Conservation (phyloP, 106 monocot genomes). For the Acorus calamus region DNA sequence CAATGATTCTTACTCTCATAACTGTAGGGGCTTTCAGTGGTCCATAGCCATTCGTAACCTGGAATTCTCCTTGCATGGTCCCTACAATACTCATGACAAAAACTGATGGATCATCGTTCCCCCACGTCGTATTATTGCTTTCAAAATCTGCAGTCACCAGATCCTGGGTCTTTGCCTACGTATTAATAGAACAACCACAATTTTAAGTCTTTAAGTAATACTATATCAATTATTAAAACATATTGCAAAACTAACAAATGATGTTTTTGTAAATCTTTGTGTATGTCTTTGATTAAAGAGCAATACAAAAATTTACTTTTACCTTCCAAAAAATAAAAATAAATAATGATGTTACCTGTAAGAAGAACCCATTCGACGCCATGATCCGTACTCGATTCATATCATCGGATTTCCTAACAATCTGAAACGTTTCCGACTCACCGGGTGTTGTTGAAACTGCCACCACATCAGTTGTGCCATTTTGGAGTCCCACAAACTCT, state of each 20-base stretch:
- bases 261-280: neutral
- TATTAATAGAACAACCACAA: neutral
- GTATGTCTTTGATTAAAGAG: neutral
- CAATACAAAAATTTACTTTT: neutral
- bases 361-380: constrained; percentile 52
- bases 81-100: constrained; percentile 29
- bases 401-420: constrained; percentile 28
- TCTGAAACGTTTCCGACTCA: constrained; percentile 35
- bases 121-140: constrained; percentile 31
- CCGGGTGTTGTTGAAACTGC: constrained; percentile 20
- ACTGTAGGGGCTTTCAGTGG: constrained; percentile 21
- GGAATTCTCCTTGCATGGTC: constrained; percentile 43
- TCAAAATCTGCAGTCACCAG: constrained; percentile 41
- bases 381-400: constrained; percentile 31
- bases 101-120: constrained; percentile 59
- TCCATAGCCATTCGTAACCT: constrained; percentile 64
- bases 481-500: constrained; percentile 39
- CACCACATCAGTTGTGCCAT: constrained; percentile 14
- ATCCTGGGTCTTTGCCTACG: constrained; percentile 14
- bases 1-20: constrained; percentile 22
- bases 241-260: neutral
- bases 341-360: constrained; percentile 35
- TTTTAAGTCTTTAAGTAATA: no score
- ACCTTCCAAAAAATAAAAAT: neutral
- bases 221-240: neutral